A percentile compares a stretch with the other conserved stretches of the same genome.
Evolutionary conservation across 1,139 yeast genomes (phyloP).

Genomic region (Candida glucosophila): DNA sequence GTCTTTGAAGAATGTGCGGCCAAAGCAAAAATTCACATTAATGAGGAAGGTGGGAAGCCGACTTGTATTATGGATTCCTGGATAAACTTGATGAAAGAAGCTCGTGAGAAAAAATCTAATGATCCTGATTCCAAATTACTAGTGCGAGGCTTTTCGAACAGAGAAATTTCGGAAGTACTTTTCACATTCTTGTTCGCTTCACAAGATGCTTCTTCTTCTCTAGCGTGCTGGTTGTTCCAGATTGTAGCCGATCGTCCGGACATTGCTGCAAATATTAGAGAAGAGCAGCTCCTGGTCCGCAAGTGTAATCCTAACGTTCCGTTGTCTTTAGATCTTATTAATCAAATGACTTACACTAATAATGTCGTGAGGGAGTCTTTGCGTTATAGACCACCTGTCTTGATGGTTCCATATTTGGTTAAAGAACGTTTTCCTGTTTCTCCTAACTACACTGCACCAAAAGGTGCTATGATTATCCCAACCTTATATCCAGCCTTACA

Average conservation of each 20-base stretch:
- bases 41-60: slow-evolving; percentile 66
- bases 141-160: slow-evolving; percentile 79
- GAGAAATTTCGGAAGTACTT: slow-evolving; percentile 90
- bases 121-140: slow-evolving; percentile 45
- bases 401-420: slow-evolving; percentile 95
- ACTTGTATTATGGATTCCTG: slow-evolving; percentile 93
- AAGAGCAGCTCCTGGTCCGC: slow-evolving; percentile 83
- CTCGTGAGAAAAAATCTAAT: slow-evolving; percentile 44
- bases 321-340: slow-evolving; percentile 65
- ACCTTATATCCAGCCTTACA: slow-evolving; percentile 92
- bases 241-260: slow-evolving; percentile 93
- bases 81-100: slow-evolving; percentile 78
- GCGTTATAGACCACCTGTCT: slow-evolving; percentile 93
- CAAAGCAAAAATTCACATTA: slow-evolving; percentile 70
- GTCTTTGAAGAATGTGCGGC: slow-evolving; percentile 84
- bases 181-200: slow-evolving; percentile 96
- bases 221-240: slow-evolving; percentile 98
- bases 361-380: slow-evolving; percentile 88
- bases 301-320: slow-evolving; percentile 58
- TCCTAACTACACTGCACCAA: slow-evolving; percentile 81
- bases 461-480: slow-evolving; percentile 95
- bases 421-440: slow-evolving; percentile 81
- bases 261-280: slow-evolving; percentile 71
- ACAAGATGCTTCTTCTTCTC: slow-evolving; percentile 96
- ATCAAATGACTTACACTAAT: slow-evolving; percentile 77